Percentiles rank a stretch among this genome's conserved stretches.
Evolutionary conservation across 768 basidiomycete species (phyloP).

Genomic region (Rhodotorula sphaerocarpa): DNA sequence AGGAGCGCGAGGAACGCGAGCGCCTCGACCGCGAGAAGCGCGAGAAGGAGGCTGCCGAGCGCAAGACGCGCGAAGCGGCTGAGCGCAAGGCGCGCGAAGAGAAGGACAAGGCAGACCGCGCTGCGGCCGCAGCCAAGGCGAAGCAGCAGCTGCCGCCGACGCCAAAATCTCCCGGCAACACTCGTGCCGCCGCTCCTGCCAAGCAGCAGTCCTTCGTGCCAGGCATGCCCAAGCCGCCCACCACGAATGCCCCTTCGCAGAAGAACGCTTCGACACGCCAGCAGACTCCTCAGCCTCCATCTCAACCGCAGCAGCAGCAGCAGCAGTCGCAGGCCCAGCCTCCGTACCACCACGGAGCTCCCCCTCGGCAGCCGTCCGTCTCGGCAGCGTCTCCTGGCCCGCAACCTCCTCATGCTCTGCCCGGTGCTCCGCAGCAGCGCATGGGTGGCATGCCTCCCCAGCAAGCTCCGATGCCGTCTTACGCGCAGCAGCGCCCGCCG

Average conservation of each 20-base stretch:
- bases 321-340: conserved; percentile 2
- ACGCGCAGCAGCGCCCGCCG: conserved; percentile 22
- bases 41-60: conserved; percentile 44
- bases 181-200: conserved; percentile 21
- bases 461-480: conserved; percentile 25
- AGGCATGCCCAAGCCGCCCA: conserved; percentile 32
- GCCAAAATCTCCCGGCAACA: conserved; percentile 20
- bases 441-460: neutral
- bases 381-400: neutral
- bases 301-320: too few relatives aligned
- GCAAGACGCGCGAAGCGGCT: conserved; percentile 45
- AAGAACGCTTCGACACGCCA: neutral
- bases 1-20: conserved; percentile 51
- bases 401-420: conserved; percentile 5
- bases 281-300: too few relatives aligned
- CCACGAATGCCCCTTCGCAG: conserved; percentile 16
- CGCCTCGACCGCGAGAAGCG: conserved; percentile 39
- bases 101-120: conserved; percentile 51
- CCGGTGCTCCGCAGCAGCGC: neutral
- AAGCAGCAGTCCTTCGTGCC: conserved; percentile 26
- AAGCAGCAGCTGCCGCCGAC: conserved; percentile 22
- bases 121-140: conserved; percentile 47
- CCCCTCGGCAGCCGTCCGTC: conserved; percentile 24
- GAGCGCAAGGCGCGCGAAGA: conserved; percentile 47
- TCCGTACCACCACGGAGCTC: conserved; percentile 27